Conservation (phyloP, 2,329 filamentous ascomycete genomes). For the Colletotrichum kahawae region DNA sequence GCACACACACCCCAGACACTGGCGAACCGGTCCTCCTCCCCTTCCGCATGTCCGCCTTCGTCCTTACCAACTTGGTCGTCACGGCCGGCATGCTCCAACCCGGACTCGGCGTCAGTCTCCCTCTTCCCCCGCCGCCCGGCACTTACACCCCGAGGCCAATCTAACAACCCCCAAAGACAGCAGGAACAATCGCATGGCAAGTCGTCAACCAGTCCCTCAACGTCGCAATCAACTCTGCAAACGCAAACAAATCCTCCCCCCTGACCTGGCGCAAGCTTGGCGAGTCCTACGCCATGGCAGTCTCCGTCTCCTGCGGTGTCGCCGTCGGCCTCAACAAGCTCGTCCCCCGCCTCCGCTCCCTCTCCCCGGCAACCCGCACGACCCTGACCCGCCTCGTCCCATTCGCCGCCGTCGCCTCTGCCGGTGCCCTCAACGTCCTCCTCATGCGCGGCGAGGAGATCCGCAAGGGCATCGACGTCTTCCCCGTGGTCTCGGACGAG, state of each 20-base stretch:
- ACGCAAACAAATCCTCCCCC: slow-evolving; percentile 96
- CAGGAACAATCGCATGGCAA: slow-evolving; percentile 92
- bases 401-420: slow-evolving; percentile 92
- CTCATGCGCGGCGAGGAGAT: slow-evolving; percentile 97
- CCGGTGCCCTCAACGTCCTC: slow-evolving; percentile 92
- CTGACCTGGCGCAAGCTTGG: slow-evolving; percentile 80
- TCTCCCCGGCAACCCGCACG: slow-evolving; percentile 76
- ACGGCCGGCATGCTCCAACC: slow-evolving; percentile 98
- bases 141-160: neutral
- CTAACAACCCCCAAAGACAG: slow-evolving; percentile 56
- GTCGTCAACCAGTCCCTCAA: slow-evolving; percentile 97
- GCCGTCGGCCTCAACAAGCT: slow-evolving; percentile 90
- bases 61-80: slow-evolving; percentile 90
- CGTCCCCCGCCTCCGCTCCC: slow-evolving; percentile 80
- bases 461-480: slow-evolving; percentile 88
- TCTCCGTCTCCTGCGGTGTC: slow-evolving; percentile 91
- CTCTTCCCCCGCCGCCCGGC: neutral
- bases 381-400: slow-evolving; percentile 89
- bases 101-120: slow-evolving; percentile 67
- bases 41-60: slow-evolving; percentile 97
- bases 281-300: slow-evolving; percentile 90
- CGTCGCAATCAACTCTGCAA: slow-evolving; percentile 96
- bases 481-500: slow-evolving; percentile 75
- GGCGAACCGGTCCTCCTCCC: slow-evolving; percentile 90
- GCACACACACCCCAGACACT: slow-evolving; percentile 68